These are phyloP conservation scores for Ceratocystis eucalypticola DNA, from an alignment of 2,329 filamentous ascomycete genomes.

Conservation along the genomic window DNA sequence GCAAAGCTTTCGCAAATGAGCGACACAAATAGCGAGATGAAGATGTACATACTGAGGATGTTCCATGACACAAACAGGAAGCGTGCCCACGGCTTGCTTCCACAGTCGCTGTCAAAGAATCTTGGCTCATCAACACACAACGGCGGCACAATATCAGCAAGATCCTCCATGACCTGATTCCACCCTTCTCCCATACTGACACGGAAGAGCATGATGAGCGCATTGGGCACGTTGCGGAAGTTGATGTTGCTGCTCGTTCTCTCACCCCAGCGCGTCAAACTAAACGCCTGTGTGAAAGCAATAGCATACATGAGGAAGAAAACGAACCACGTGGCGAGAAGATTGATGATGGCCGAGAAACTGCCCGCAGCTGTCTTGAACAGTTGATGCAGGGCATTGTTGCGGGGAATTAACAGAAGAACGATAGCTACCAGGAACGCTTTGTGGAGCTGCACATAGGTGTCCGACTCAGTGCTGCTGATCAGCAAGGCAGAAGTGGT, in stretches of 20 bases:
- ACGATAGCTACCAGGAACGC: constrained; percentile 84
- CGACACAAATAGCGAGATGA: constrained; percentile 94
- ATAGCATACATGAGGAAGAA: constrained; percentile 95
- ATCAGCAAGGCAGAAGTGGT: constrained; percentile 69
- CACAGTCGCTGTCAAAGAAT: constrained; percentile 86
- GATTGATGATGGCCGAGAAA: constrained; percentile 76
- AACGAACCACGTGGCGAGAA: constrained; percentile 93
- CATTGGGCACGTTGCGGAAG: constrained; percentile 85
- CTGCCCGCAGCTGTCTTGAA: constrained; percentile 97
- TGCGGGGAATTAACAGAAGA: constrained; percentile 81
- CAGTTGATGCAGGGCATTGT: constrained; percentile 91
- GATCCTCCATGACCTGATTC: constrained; percentile 97
- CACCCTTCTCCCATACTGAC: constrained; percentile 92
- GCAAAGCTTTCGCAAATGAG: constrained; percentile 99
- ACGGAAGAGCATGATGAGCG: constrained; percentile 81
- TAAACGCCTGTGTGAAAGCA: constrained; percentile 89
- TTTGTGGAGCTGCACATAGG: constrained; percentile 76
- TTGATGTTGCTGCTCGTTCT: constrained; percentile 70
- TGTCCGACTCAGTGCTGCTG: constrained; percentile 42
- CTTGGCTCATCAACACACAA: constrained; percentile 58
- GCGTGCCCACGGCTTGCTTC: constrained; percentile 77
- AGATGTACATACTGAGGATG: constrained; percentile 99
- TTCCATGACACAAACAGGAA: constrained; percentile 93
- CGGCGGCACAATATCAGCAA: constrained; percentile 63
- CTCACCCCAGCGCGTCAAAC: constrained; percentile 72